Evolutionary conservation across 441 rosid genomes (phyloP).

Genomic region (Bocquillonia castaneifolia): DNA sequence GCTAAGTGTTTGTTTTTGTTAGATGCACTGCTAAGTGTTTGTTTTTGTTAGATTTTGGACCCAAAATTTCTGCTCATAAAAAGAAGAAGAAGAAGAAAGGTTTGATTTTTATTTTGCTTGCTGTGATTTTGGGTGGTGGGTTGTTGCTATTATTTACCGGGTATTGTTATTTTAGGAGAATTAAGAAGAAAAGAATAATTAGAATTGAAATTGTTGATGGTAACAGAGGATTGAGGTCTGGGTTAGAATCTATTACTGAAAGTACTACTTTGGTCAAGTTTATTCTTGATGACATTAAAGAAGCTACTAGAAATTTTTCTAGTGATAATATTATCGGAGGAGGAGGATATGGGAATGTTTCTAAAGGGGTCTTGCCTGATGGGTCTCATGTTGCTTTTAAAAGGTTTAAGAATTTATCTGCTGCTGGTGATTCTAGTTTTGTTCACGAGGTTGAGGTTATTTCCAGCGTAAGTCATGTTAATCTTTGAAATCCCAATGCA

Average conservation of each 20-base stretch:
- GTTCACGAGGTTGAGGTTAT: slow-evolving; percentile 88
- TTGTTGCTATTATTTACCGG: slow-evolving; percentile 35
- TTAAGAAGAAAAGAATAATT: slow-evolving; percentile 27
- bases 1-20: slow-evolving; percentile 68
- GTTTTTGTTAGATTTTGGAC: slow-evolving; percentile 41
- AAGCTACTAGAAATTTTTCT: slow-evolving; percentile 68
- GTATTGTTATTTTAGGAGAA: slow-evolving; percentile 44
- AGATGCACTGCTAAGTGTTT: too few relatives aligned
- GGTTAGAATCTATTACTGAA: slow-evolving; percentile 59
- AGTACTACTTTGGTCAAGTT: slow-evolving; percentile 70
- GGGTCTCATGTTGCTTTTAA: slow-evolving; percentile 82
- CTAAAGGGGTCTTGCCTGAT: slow-evolving; percentile 56
- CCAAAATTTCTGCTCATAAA: slow-evolving; percentile 15
- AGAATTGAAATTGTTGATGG: slow-evolving; percentile 30
- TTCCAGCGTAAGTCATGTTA: slow-evolving; percentile 91
- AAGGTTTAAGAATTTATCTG: slow-evolving; percentile 90
- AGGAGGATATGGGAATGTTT: slow-evolving; percentile 95
- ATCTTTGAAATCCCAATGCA: slow-evolving; percentile 78
- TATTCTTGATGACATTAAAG: slow-evolving; percentile 67
- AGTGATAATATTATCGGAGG: slow-evolving; percentile 66
- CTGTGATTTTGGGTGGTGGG: slow-evolving; percentile 29
- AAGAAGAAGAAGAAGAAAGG: slow-evolving; percentile 27
- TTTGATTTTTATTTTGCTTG: slow-evolving; percentile 35
- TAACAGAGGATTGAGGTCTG: slow-evolving; percentile 36
- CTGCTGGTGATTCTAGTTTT: slow-evolving; percentile 65